Evolutionary conservation across 2,329 filamentous ascomycete species (phyloP), one percentile per base, ranked within the genome.

Genomic region (Penicillium sp.): DNA sequence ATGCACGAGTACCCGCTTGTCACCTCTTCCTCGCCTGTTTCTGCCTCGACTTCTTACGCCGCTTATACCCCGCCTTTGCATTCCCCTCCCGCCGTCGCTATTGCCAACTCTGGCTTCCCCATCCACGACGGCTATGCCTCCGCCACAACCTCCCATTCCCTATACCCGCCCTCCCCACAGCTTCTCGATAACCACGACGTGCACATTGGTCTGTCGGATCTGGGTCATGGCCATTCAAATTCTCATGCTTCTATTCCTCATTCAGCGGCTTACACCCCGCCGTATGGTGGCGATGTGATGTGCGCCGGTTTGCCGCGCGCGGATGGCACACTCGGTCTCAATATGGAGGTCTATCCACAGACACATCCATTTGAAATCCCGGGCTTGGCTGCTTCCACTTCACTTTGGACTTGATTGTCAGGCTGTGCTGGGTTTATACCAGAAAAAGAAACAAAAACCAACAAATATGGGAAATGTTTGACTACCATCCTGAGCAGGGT

Each of bases 1-100:
- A 62, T 72, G n/a, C 69, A 71, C 42, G 72, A 69, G 42, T 64
- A 69, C 44, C 63, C 64, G 34, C 57, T 69, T 51, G 65, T 64
- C 60, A 67, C 73, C 38, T 74, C 70, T 9, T 73, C 74, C 16
- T 75, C 72, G 5, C 71, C 74, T 6, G 70, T 69, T n/a, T 71
- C 74, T 14, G 70, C 69, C 10, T 69, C 72, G 9, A 66, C 74
- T 20, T 69, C 72, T 24, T 74, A 72, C 37, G 66, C 72, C 4
- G 67, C 73, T 38, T 77, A 76, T 54, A 74, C 75, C 9, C 76
- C 75, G 6, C 73, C 74, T 7, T 67, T 74, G 20, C 73, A 76
- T 32, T 75, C 74, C 20, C 74, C 74, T 10, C 71, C 73, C 5
- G 69, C 70, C 22, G 70, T 74, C 26, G 70, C 69, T 20, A 67